Conservation (phyloP, 2,329 filamentous ascomycete genomes). For the Cordyceps farinosa region DNA sequence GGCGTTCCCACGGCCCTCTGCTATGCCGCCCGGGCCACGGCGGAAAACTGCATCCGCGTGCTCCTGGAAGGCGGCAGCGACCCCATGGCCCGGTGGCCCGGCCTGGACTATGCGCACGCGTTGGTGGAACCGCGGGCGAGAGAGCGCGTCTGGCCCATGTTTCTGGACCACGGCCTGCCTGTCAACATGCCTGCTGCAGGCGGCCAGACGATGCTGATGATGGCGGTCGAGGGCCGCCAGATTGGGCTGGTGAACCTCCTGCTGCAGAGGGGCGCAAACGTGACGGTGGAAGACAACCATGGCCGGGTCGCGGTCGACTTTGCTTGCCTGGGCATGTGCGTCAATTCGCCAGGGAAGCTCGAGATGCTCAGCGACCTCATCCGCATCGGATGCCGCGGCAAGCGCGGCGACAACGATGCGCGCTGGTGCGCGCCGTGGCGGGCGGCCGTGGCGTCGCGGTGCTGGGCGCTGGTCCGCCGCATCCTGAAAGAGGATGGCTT, state of each 20-base stretch:
- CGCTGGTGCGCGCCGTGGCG: neutral
- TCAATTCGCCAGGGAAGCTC: neutral
- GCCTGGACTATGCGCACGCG: neutral
- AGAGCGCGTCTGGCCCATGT: neutral
- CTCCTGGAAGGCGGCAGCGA: neutral
- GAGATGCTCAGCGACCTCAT: neutral
- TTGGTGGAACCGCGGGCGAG: neutral
- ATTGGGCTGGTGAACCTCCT: neutral
- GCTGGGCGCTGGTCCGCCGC: neutral
- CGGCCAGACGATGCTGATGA: neutral
- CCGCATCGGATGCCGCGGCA: neutral
- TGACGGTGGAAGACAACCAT: neutral
- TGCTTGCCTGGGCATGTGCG: neutral
- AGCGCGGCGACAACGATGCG: neutral
- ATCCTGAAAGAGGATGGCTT: neutral
- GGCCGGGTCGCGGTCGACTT: neutral
- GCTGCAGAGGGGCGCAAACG: neutral
- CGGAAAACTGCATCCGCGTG: neutral
- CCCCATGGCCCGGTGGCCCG: neutral
- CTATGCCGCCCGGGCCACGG: neutral
- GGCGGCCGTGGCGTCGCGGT: neutral
- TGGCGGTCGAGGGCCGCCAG: neutral
- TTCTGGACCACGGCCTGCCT: neutral
- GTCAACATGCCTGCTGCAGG: neutral
- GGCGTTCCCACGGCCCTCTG: neutral